Base-by-base conservation (phyloP, 2,329 filamentous ascomycete species). In the Emmonsia crescens region DNA sequence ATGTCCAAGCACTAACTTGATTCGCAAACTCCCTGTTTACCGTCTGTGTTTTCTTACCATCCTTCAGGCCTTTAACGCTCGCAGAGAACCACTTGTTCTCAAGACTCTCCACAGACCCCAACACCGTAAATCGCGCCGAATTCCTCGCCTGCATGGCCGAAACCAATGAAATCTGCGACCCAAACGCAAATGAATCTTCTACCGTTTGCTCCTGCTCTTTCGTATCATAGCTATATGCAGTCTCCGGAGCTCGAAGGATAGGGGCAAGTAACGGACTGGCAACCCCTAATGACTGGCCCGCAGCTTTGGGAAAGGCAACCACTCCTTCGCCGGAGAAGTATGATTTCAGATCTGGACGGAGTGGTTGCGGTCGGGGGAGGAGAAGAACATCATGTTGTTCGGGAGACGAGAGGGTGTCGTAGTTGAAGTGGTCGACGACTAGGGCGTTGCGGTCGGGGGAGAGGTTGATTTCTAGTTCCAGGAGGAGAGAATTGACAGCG, bases 361-460 rank as follows among this genome's bases (percentile, higher is more conserved):
- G 74, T 57, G 83, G 77, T 63, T 79, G 77, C 3, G 91, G 89
- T 42, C 84, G 81, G 51, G 89, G 84, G 59, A 96, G 78, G 36
- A 96, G 82, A 52, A 99, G 80, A 36, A 96, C 89, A 76, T 97
- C 91, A 76, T 99, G 94, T 71, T 86, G 84, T 66, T 96, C 91
- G 57, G 85, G 72, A 4, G 93, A 88, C 48, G 88, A 90, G 38
- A 83, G 68, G 61, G 83, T 81, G 71, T 97, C 93, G 77, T 94
- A 94, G 79, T 90, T 89, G 85, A 97, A 96, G 80, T 99, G 94
- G 77, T 97, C 94, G 64, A 97, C 87, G 5, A 96, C 88, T 62
- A 93, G 80, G 62, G 89, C 86, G 61, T 88, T 90, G 70, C 92
- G 89, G 76, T 96, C 93, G 42, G 85, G 78, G 46, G 94, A 90